Percentiles rank a stretch among this genome's conserved stretches.
Conservation (phyloP, 2,329 filamentous ascomycete genomes). For the Cadophora gregata region DNA sequence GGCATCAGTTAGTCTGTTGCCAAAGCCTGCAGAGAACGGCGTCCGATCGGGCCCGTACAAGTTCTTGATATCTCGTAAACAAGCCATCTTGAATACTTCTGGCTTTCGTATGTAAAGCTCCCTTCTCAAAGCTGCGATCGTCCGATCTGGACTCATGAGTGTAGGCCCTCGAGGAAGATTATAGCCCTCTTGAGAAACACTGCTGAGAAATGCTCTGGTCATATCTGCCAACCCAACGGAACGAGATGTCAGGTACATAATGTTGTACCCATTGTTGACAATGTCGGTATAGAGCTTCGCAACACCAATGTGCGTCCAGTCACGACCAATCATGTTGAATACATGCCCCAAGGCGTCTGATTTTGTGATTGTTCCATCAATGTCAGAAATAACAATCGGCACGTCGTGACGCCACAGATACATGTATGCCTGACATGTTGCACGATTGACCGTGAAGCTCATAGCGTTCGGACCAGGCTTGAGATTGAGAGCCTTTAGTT, state of each 20-base stretch:
- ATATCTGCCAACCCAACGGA: conserved; percentile 93
- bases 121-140: conserved; percentile 87
- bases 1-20: conserved; percentile 94
- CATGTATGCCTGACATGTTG: conserved; percentile 90
- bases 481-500: conserved; percentile 84
- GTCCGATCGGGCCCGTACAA: conserved; percentile 79
- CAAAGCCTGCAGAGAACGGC: conserved; percentile 96
- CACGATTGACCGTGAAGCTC: conserved; percentile 95
- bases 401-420: conserved; percentile 92
- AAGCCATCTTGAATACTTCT: conserved; percentile 99
- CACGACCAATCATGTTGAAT: conserved; percentile 92
- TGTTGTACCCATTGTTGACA: conserved; percentile 94
- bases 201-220: conserved; percentile 87
- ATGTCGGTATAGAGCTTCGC: conserved; percentile 98
- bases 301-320: conserved; percentile 97
- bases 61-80: conserved; percentile 88
- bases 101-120: conserved; percentile 96
- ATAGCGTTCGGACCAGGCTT: conserved; percentile 89
- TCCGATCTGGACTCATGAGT: conserved; percentile 93
- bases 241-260: conserved; percentile 95
- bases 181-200: conserved; percentile 87
- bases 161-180: conserved; percentile 87
- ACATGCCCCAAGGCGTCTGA: conserved; percentile 94
- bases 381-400: conserved; percentile 97
- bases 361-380: conserved; percentile 98